A percentile compares a stretch with the other conserved stretches of the same genome.
These are phyloP conservation scores for Cryphonectria japonica DNA, from an alignment of 2,329 filamentous ascomycete genomes.

Conservation along the genomic window DNA sequence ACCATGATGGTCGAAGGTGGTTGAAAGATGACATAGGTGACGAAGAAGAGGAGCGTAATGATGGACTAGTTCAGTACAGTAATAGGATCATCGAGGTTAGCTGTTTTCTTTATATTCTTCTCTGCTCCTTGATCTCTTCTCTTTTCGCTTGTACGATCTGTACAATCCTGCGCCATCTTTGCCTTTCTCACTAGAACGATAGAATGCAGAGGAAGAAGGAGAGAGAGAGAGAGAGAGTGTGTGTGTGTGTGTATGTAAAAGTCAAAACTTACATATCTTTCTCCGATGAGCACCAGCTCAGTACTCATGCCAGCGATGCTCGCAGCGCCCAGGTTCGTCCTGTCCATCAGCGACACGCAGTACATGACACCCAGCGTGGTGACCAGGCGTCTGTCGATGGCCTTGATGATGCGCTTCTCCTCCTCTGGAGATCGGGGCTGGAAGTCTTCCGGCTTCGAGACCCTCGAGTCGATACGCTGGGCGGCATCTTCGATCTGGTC, in stretches of 20 bases:
- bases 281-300: constrained; percentile 51
- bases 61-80: constrained; percentile 13
- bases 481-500: constrained; percentile 27
- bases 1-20: constrained; percentile 71
- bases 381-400: constrained; percentile 69
- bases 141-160: too few relatives aligned
- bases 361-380: constrained; percentile 68
- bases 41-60: constrained; percentile 68
- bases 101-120: background rate
- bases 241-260: background rate
- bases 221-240: too few relatives aligned
- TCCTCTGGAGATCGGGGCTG: constrained; percentile 59
- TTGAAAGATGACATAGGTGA: constrained; percentile 73
- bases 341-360: constrained; percentile 77
- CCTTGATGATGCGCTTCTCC: constrained; percentile 68
- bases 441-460: constrained; percentile 41
- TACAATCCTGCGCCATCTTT: too few relatives aligned
- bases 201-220: too few relatives aligned
- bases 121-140: too few relatives aligned
- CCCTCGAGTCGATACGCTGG: constrained; percentile 33
- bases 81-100: background rate
- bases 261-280: constrained; percentile 48
- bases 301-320: constrained; percentile 67
- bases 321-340: constrained; percentile 75
- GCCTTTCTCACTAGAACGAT: too few relatives aligned